Percentiles rank a stretch among this genome's conserved stretches.
These are phyloP conservation scores for Leucosporidium yakuticum DNA, from an alignment of 768 basidiomycete genomes.

Conservation along the genomic window DNA sequence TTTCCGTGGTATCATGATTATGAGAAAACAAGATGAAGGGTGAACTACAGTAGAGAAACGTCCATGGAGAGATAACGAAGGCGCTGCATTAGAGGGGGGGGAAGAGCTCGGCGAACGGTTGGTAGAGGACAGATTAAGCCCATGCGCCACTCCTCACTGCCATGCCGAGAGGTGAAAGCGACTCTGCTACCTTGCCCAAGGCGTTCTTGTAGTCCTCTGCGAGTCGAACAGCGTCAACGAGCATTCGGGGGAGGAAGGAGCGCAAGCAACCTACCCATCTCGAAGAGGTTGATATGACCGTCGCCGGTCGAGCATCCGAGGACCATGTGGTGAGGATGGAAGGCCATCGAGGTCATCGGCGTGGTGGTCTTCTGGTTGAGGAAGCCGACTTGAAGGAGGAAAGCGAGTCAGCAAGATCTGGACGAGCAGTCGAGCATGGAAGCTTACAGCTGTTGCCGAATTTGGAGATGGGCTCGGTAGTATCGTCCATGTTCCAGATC, in stretches of 20 bases:
- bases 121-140: too few relatives aligned
- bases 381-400: slow-evolving; percentile 7
- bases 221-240: not conserved
- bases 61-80: too few relatives aligned
- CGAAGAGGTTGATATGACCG: slow-evolving; percentile 32
- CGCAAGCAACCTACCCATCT: slow-evolving; percentile 19
- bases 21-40: too few relatives aligned
- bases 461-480: slow-evolving; percentile 48
- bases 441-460: slow-evolving; percentile 37
- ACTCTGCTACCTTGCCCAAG: slow-evolving; percentile 11
- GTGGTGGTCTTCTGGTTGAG: slow-evolving; percentile 27
- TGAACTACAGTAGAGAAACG: too few relatives aligned
- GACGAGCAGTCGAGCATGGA: slow-evolving; percentile 43
- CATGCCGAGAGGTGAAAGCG: not conserved
- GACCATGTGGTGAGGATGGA: slow-evolving; percentile 83
- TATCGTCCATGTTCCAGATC: slow-evolving; percentile 56
- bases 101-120: too few relatives aligned
- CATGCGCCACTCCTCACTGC: not conserved
- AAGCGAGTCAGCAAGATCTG: slow-evolving; percentile 49
- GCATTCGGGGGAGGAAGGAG: not conserved
- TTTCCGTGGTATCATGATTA: too few relatives aligned
- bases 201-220: slow-evolving; percentile 16
- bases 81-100: too few relatives aligned
- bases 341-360: slow-evolving; percentile 55
- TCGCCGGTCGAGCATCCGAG: slow-evolving; percentile 28